Base-by-base conservation (phyloP, 208 protist species). In the Trypanosoma lewisi region DNA sequence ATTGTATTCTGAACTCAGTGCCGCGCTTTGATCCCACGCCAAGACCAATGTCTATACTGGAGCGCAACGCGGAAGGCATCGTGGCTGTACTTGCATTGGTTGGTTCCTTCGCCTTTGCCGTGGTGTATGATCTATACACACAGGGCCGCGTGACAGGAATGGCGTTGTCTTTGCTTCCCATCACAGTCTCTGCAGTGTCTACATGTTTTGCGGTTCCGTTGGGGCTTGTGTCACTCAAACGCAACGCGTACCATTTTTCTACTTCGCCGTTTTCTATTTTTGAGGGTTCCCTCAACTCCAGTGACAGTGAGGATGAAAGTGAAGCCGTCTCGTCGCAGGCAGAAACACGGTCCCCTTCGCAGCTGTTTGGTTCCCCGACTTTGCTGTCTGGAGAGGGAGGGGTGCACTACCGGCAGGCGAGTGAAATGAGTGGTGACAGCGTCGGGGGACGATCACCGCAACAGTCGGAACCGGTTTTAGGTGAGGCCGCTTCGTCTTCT, bases 11-110 rank as follows among this genome's bases (percentile, higher is more conserved):
- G 17, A 53, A 68, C 8, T 88, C 81, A 5, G 63, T 93, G 11
- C 68, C 67, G 17, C 63, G 45, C 36, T 93, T 87, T 69, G 68
- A 82, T 56, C 66, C 70, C 16, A 71, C 51, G 4, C 53, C 57
- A 48, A 53, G 69, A 76, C 66, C 49, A 31, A 31, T 23, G 23
- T 55, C 75, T 12, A 42, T 90, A 21, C 16, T 89, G 14, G 71
- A 77, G 33, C 75, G 65, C 39, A 87, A 91, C 63, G 77, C 87
- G 16, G 84, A 94, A 63, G 87, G 77, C 14, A 67, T 91, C 33
- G 34, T 94, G 3, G 77, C 87, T 5, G 69, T 81, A 1, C 34
- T 87, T 21, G 78, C 71, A 0, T 53, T 94, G 12, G 53, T 81
- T 4, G 84, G 72, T 27, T 84, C 78, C 30, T 83, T 91, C 36